Conservation (phyloP, 371 early-diverging fungal species). For the Circinella umbellata region DNA sequence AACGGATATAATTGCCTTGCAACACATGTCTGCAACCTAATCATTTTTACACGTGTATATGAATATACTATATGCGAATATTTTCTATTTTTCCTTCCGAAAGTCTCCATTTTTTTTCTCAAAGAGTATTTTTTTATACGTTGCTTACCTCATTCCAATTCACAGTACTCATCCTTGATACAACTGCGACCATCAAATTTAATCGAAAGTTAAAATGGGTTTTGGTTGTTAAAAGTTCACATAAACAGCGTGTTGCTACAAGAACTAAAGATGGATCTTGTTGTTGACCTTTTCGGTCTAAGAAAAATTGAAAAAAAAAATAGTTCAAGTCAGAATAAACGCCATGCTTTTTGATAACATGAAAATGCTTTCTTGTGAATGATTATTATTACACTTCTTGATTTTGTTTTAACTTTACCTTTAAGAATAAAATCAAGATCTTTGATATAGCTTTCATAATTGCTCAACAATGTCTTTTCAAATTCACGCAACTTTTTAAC, state of each 20-base stretch:
- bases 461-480: slow-evolving; percentile 80
- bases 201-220: slow-evolving; percentile 94
- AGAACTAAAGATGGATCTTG: slow-evolving; percentile 50
- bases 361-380: too few relatives aligned
- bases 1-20: slow-evolving; percentile 74
- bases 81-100: not conserved
- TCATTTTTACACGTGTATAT: not conserved
- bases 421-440: slow-evolving; percentile 55
- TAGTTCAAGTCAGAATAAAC: not conserved
- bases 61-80: too few relatives aligned
- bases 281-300: slow-evolving; percentile 29
- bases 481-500: slow-evolving; percentile 85
- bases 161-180: slow-evolving; percentile 69
- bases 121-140: not conserved
- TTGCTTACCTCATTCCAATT: slow-evolving; percentile 52
- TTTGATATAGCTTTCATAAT: slow-evolving; percentile 86
- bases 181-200: slow-evolving; percentile 83
- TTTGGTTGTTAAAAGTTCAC: slow-evolving; percentile 74
- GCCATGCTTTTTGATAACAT: too few relatives aligned
- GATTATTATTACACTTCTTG: too few relatives aligned
- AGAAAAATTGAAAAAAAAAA: not conserved
- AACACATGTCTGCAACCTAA: slow-evolving; percentile 70
- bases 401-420: slow-evolving; percentile 27
- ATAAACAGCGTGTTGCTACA: slow-evolving; percentile 75
- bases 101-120: not conserved